Conservation (phyloP, 2,329 filamentous ascomycete genomes). For the Arthrobotrys iridis region DNA sequence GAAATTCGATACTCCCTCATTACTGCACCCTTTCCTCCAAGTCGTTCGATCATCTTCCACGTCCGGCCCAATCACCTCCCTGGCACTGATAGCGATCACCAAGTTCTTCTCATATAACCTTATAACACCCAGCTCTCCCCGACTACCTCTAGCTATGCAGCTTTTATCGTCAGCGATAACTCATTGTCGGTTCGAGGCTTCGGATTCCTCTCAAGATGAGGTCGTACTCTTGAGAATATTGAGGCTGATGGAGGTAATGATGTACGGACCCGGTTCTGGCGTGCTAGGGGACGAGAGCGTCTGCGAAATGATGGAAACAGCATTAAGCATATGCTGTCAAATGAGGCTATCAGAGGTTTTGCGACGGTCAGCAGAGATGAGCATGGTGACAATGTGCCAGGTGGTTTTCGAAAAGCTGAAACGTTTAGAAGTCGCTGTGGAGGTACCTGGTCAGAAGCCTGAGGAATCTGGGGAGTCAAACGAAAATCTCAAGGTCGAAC, state of each 20-base stretch:
- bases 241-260: constrained; percentile 98
- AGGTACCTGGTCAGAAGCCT: constrained; percentile 70
- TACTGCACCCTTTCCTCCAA: constrained; percentile 93
- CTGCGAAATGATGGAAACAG: constrained; percentile 99
- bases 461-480: constrained; percentile 76
- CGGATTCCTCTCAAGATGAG: constrained; percentile 92
- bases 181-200: constrained; percentile 96
- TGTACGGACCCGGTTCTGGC: constrained; percentile 89
- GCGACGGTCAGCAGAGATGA: constrained; percentile 89
- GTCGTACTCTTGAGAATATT: constrained; percentile 93
- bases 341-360: constrained; percentile 89
- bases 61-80: constrained; percentile 92
- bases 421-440: constrained; percentile 78
- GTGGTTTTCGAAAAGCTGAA: constrained; percentile 96
- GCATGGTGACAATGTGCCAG: constrained; percentile 99
- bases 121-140: constrained; percentile 82
- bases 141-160: constrained; percentile 91
- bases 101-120: constrained; percentile 98
- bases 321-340: constrained; percentile 96
- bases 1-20: constrained; percentile 84
- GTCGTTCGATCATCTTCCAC: constrained; percentile 97
- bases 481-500: constrained; percentile 84
- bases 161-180: constrained; percentile 93
- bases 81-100: constrained; percentile 90
- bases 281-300: constrained; percentile 97